Conservation (phyloP, 148 eudicot species). For the Diospyros lotus region DNA sequence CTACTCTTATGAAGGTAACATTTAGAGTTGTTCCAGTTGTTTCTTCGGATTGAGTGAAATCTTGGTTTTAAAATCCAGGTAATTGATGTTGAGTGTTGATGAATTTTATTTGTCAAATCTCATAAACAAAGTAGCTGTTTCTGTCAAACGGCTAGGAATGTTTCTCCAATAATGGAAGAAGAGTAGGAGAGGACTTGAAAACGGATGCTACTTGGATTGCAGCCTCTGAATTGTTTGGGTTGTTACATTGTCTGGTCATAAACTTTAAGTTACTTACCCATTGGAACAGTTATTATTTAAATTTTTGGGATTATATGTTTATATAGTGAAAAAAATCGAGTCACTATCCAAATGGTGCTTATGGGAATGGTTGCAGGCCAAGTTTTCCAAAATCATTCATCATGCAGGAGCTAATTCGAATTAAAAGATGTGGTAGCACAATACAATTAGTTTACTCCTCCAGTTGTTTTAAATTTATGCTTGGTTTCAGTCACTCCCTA, state of each 20-base stretch:
- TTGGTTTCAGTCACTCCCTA: background rate
- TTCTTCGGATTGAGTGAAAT: background rate
- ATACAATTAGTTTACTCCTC: background rate
- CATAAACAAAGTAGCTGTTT: background rate
- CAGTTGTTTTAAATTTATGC: background rate
- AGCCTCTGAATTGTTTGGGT: no score
- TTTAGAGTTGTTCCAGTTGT: background rate
- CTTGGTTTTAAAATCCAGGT: background rate
- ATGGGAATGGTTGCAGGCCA: no score
- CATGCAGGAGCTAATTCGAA: background rate
- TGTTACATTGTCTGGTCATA: no score
- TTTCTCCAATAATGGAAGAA: no score
- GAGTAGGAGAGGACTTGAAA: no score
- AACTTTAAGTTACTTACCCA: no score
- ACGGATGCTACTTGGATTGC: no score
- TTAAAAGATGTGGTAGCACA: background rate
- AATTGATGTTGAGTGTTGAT: background rate
- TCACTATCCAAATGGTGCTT: no score
- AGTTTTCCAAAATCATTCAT: no score
- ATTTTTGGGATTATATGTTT: no score
- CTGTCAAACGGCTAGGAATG: no score
- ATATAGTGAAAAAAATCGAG: background rate
- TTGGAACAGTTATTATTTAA: no score
- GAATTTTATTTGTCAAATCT: background rate
- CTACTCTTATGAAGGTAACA: slow-evolving; percentile 78